Conservation (phyloP, 176 grass and related monocot genomes). For the Chrysopogon serrulatus region DNA sequence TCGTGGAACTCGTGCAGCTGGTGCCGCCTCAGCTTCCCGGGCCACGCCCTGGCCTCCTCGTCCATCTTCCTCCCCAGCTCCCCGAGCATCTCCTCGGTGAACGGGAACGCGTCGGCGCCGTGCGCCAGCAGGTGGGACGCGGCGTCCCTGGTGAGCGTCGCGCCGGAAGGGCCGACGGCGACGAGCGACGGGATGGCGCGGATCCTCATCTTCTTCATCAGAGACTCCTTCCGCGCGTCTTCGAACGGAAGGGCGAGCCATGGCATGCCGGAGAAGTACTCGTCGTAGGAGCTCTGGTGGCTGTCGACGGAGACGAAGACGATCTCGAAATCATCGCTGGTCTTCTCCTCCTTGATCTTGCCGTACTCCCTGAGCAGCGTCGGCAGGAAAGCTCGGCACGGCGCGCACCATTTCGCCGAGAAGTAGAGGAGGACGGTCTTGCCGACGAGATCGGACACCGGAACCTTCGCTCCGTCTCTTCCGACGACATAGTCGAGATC, state of each 20-base stretch:
- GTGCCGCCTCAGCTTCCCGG: constrained; percentile 53
- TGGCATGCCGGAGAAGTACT: constrained; percentile 69
- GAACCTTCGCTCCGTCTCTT: constrained; percentile 48
- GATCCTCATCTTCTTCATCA: constrained; percentile 48
- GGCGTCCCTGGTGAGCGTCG: constrained; percentile 43
- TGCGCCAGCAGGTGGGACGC: constrained; percentile 34
- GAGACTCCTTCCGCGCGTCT: constrained; percentile 43
- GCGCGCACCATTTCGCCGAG: constrained; percentile 62
- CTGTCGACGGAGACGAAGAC: constrained; percentile 68
- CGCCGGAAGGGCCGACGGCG: constrained; percentile 58
- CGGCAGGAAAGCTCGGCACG: constrained; percentile 70
- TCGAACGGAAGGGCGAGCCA: constrained; percentile 70
- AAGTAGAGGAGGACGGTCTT: constrained; percentile 92
- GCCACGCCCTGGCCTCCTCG: constrained; percentile 50
- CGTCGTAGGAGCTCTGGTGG: constrained; percentile 52
- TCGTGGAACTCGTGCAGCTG: constrained; percentile 64
- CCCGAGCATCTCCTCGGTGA: constrained; percentile 52
- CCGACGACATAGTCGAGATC: constrained; percentile 58
- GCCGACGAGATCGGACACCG: constrained; percentile 61
- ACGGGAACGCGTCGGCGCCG: constrained; percentile 70
- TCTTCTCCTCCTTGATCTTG: constrained; percentile 67
- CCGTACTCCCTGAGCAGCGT: constrained; percentile 60
- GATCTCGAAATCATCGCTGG: constrained; percentile 59
- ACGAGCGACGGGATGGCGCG: constrained; percentile 47
- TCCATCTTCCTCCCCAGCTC: constrained; percentile 46